Conservation (phyloP, 305 asterid species). For the Fraxinus albicans region DNA sequence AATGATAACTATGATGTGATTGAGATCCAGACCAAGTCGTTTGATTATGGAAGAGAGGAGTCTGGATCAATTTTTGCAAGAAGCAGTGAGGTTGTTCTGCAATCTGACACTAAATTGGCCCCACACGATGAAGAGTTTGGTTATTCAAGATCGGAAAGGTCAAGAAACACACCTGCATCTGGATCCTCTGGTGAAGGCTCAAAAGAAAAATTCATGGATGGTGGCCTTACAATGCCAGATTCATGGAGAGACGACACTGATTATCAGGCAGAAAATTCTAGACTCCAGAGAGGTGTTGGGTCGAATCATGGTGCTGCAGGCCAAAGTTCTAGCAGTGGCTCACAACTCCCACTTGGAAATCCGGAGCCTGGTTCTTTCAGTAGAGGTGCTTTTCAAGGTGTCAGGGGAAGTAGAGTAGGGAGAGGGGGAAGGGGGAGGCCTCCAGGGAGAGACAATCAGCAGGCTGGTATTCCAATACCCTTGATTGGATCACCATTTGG, state of each 20-base stretch:
- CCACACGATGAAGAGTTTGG: conserved; percentile 50
- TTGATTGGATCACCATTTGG: conserved; percentile 82
- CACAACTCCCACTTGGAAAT: conserved; percentile 55
- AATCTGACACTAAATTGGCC: conserved; percentile 38
- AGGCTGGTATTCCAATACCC: conserved; percentile 61
- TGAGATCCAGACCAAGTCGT: conserved; percentile 93
- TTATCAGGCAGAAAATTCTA: conserved; percentile 47
- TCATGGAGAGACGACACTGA: conserved; percentile 68
- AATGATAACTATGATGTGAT: conserved; percentile 96
- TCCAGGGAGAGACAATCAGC: conserved; percentile 73
- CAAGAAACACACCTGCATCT: conserved; percentile 48
- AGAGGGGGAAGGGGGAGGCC: conserved; percentile 89
- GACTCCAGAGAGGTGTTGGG: conserved; percentile 52
- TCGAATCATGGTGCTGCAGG: conserved; percentile 52
- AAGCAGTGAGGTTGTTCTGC: conserved; percentile 47
- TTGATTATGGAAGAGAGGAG: conserved; percentile 76
- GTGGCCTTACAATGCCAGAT: conserved; percentile 43
- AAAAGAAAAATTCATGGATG: conserved; percentile 56
- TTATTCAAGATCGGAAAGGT: conserved; percentile 53
- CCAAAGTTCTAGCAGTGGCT: conserved; percentile 65
- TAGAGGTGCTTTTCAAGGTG: conserved; percentile 63
- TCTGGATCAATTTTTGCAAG: conserved; percentile 45
- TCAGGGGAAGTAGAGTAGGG: conserved; percentile 74
- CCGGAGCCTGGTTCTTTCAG: conserved; percentile 60
- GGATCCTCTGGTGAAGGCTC: conserved; percentile 63